Conservation (phyloP, 768 basidiomycete genomes). For the Auriscalpium microsporum region DNA sequence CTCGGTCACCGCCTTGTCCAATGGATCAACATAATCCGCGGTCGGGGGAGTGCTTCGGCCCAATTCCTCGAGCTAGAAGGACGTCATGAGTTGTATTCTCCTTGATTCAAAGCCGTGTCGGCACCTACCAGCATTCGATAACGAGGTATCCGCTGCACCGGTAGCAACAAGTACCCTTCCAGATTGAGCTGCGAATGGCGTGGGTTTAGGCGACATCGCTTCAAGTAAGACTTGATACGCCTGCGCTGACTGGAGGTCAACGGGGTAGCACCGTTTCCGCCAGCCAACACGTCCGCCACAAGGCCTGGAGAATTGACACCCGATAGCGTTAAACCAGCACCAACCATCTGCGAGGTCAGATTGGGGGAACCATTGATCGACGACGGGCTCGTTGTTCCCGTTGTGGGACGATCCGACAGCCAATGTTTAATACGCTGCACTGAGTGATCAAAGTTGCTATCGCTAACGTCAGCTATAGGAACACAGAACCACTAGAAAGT, state of each 20-base stretch:
- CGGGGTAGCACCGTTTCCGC: constrained; percentile 38
- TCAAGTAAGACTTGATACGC: constrained; percentile 82
- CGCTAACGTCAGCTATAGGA: constrained; percentile 7
- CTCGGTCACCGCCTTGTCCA: constrained; percentile 80
- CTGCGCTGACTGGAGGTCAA: constrained; percentile 77
- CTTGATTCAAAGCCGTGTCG: background rate
- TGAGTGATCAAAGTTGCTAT: constrained; percentile 89
- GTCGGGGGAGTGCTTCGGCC: constrained; percentile 76
- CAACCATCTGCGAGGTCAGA: constrained; percentile 53
- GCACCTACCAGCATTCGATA: constrained; percentile 82
- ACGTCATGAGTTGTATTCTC: background rate
- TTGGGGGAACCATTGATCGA: constrained; percentile 48
- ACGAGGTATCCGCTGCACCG: constrained; percentile 95
- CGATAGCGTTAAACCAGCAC: constrained; percentile 50
- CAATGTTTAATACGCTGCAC: constrained; percentile 83
- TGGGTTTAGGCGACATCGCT: constrained; percentile 83
- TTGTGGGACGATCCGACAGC: constrained; percentile 49
- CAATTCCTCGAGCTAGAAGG: constrained; percentile 71
- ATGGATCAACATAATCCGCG: constrained; percentile 65
- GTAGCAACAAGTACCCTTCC: constrained; percentile 88
- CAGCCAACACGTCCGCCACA: constrained; percentile 29
- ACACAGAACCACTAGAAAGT: constrained; percentile 4
- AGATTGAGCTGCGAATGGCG: constrained; percentile 89
- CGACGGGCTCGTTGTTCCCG: constrained; percentile 32
- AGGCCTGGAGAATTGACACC: constrained; percentile 38